A percentile compares a stretch with the other conserved stretches of the same genome.
These are phyloP conservation scores for Colletotrichum acutatum DNA, from an alignment of 2,329 filamentous ascomycete genomes.

Conservation along the genomic window DNA sequence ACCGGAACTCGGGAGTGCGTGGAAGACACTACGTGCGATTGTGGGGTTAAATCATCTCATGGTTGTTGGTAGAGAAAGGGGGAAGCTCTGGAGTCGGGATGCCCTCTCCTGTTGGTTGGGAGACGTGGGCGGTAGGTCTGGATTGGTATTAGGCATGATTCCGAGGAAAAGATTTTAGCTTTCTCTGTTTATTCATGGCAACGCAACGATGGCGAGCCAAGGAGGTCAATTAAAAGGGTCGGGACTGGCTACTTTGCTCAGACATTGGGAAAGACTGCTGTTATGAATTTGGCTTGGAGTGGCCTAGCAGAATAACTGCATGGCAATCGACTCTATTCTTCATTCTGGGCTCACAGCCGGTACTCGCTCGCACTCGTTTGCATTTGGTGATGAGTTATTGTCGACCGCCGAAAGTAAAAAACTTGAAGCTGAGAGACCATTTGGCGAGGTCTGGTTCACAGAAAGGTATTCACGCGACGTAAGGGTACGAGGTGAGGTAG, in stretches of 20 bases:
- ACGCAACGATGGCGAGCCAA: conserved; percentile 34
- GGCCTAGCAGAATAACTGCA: conserved; percentile 15
- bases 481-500: too few species aligned
- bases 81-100: conserved; percentile 21
- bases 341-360: not conserved
- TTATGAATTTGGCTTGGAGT: conserved; percentile 24
- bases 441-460: not conserved
- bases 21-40: conserved; percentile 11
- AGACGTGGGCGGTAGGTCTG: conserved; percentile 25
- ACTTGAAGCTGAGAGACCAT: not conserved
- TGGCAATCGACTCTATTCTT: not conserved
- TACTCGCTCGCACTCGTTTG: too few species aligned
- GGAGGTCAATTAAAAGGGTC: conserved; percentile 34
- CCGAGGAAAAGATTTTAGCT: conserved; percentile 36
- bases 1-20: conserved; percentile 25
- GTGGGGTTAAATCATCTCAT: conserved; percentile 7
- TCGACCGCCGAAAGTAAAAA: not conserved
- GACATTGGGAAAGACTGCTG: conserved; percentile 31
- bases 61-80: conserved; percentile 13
- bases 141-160: conserved; percentile 36
- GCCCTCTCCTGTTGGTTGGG: conserved; percentile 26
- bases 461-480: too few species aligned
- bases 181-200: conserved; percentile 35
- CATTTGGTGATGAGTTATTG: not conserved
- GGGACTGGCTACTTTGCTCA: conserved; percentile 35